phyloP scores from a whole-genome alignment of 768 basidiomycete species.

The Boletus rubescentipes region DNA sequence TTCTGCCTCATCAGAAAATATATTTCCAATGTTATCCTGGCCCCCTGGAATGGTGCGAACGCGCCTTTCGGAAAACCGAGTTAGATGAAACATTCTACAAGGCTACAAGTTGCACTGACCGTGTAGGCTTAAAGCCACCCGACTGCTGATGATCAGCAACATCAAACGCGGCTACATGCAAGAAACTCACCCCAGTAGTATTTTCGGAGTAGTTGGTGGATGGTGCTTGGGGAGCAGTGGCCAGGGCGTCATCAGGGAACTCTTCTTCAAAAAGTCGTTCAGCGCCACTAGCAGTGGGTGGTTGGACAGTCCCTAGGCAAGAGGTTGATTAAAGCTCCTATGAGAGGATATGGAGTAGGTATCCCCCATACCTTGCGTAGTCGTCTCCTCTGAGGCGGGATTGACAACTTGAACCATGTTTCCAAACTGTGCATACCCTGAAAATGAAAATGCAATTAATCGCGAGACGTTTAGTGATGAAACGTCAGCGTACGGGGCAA shows the following conservation, averaged over 20 bases:
- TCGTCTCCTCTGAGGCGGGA: slow-evolving; percentile 27
- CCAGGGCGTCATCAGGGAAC: slow-evolving; percentile 58
- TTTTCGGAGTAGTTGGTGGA: neutral
- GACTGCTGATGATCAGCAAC: slow-evolving; percentile 1
- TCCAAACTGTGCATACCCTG: slow-evolving; percentile 74
- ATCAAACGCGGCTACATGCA: neutral
- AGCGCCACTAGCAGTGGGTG: neutral
- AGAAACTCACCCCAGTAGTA: neutral
- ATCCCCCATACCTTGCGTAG: slow-evolving; percentile 15
- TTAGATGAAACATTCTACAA: neutral
- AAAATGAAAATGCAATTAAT: slow-evolving; percentile 26
- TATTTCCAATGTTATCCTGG: slow-evolving; percentile 23
- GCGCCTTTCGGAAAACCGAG: slow-evolving; percentile 26
- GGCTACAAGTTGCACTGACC: slow-evolving; percentile 35
- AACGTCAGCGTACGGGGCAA: slow-evolving; percentile 55
- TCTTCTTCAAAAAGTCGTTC: slow-evolving; percentile 26
- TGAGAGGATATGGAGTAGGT: neutral
- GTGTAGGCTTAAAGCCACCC: slow-evolving; percentile 43
- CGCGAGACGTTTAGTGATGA: neutral
- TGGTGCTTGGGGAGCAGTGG: slow-evolving; percentile 49
- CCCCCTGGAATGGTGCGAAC: slow-evolving; percentile 35
- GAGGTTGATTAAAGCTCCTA: neutral
- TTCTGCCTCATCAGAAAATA: slow-evolving; percentile 46
- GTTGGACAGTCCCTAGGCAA: slow-evolving; percentile 8
- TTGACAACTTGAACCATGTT: slow-evolving; percentile 33